Percentiles rank a stretch among this genome's conserved stretches.
Conservation (phyloP, 257 asterid species). For the Fraxinus excelsior region DNA sequence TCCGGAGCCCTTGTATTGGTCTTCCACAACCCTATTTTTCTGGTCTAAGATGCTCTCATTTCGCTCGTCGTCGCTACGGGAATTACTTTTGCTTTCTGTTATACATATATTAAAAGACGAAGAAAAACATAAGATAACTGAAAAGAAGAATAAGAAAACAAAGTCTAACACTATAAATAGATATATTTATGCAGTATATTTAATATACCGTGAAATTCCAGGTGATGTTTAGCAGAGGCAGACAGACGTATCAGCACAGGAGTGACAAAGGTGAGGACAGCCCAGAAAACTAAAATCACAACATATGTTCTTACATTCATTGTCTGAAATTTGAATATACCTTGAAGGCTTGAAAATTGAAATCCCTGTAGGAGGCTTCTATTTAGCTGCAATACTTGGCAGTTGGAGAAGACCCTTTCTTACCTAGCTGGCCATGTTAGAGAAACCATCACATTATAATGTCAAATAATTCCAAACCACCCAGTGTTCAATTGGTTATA, state of each 20-base stretch:
- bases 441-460: slow-evolving; percentile 28
- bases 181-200: neutral
- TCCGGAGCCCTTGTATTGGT: neutral
- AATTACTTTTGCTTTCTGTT: neutral
- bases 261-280: slow-evolving; percentile 63
- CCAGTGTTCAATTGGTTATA: slow-evolving; percentile 14
- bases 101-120: neutral
- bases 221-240: slow-evolving; percentile 53
- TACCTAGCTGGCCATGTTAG: slow-evolving; percentile 65
- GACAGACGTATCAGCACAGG: slow-evolving; percentile 70
- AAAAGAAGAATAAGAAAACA: neutral
- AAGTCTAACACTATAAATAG: neutral
- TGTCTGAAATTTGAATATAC: slow-evolving; percentile 18
- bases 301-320: slow-evolving; percentile 71
- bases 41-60: neutral
- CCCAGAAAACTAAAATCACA: slow-evolving; percentile 74
- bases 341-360: slow-evolving; percentile 32
- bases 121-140: neutral
- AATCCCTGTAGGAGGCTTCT: slow-evolving; percentile 17
- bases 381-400: slow-evolving; percentile 24
- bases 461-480: slow-evolving; percentile 27
- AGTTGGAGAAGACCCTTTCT: slow-evolving; percentile 31
- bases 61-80: neutral
- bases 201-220: slow-evolving; percentile 40
- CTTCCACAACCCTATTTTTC: neutral